phyloP scores from a whole-genome alignment of 345 rosid genomes.

The Hibiscus mutabilis region DNA sequence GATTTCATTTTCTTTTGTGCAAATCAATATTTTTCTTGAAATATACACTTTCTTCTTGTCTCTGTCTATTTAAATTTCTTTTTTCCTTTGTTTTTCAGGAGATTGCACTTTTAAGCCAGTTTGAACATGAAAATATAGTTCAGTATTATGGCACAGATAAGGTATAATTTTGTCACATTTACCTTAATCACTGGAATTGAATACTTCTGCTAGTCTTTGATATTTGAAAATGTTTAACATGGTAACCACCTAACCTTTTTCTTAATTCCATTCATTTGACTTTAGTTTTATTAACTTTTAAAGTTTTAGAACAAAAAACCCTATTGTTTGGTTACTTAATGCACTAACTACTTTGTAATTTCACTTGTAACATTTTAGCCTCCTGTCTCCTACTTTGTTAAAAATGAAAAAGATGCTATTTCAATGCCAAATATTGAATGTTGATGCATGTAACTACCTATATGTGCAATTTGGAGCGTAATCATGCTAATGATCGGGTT shows the following conservation, averaged over 20 bases:
- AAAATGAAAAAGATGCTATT: not conserved
- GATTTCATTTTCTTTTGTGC: not conserved
- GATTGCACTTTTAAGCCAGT: constrained; percentile 71
- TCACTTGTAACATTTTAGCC: not conserved
- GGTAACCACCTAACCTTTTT: not conserved
- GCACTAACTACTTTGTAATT: not conserved
- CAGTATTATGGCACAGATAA: constrained; percentile 71
- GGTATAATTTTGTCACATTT: constrained; percentile 32
- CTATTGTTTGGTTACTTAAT: not conserved
- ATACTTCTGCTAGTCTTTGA: not conserved
- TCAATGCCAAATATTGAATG: not conserved
- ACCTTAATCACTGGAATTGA: not conserved
- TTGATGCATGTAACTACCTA: not conserved
- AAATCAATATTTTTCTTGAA: not conserved
- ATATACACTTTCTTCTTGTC: not conserved
- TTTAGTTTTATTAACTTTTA: not conserved
- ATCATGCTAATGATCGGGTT: not conserved
- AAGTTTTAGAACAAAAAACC: not conserved
- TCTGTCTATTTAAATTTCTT: not conserved
- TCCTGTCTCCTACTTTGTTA: not conserved
- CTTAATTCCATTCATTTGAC: not conserved
- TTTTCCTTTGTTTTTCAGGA: constrained; percentile 47
- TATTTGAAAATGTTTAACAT: not conserved
- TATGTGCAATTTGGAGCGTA: not conserved
- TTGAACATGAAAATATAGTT: constrained; percentile 81